A percentile compares a stretch with the other conserved stretches of the same genome.
Evolutionary conservation across 2,329 filamentous ascomycete species (phyloP).

Genomic region (Apiospora aurea): DNA sequence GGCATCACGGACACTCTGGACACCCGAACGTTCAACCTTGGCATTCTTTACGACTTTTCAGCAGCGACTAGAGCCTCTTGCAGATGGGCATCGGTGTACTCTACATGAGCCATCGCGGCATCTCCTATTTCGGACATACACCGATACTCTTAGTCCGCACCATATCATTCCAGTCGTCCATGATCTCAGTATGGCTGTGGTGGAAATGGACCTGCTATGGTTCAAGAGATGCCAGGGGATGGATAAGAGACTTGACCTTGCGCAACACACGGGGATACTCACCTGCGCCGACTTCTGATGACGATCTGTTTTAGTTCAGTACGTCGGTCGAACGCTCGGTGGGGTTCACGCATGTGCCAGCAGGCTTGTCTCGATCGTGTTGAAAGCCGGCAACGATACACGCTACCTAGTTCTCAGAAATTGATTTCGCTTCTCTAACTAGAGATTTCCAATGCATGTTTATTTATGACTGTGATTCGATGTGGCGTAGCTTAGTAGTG

Average conservation of each 20-base stretch:
- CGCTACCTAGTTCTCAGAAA: constrained; percentile 29
- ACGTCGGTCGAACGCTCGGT: not conserved
- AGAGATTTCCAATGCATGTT: not conserved
- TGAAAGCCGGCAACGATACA: constrained; percentile 25
- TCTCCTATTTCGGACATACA: not conserved
- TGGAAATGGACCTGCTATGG: constrained; percentile 1
- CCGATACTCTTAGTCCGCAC: not conserved
- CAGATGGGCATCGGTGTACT: not conserved
- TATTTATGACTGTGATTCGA: not conserved
- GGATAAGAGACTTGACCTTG: not conserved
- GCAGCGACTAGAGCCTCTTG: not conserved
- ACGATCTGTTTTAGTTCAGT: not conserved
- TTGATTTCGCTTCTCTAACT: constrained; percentile 22
- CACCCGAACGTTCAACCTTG: not conserved
- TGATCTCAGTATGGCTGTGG: not conserved
- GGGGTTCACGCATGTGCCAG: not conserved
- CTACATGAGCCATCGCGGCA: not conserved
- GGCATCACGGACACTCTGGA: not conserved
- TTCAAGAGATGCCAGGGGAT: not conserved
- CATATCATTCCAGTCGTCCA: not conserved
- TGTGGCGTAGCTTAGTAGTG: not conserved
- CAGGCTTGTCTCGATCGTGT: not conserved
- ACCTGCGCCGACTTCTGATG: not conserved
- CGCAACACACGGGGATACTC: not conserved
- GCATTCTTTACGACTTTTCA: not conserved